A percentile compares a stretch with the other conserved stretches of the same genome.
Conservation (phyloP, 129 eudicot genomes). For the Saposhnikovia divaricata region DNA sequence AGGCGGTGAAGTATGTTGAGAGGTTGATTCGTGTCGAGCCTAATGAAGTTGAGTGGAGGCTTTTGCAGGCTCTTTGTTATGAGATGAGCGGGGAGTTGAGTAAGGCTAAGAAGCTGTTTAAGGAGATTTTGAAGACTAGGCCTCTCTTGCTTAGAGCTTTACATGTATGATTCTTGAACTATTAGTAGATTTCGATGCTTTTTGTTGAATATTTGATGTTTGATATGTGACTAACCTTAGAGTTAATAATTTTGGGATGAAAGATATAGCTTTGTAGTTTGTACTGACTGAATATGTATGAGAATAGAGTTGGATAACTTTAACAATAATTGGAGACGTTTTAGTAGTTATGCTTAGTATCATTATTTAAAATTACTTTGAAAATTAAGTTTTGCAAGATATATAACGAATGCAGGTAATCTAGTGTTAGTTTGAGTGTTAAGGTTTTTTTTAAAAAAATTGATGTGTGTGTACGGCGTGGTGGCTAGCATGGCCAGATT, state of each 20-base stretch:
- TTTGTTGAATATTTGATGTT: not conserved
- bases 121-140: constrained; percentile 46
- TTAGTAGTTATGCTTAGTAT: not conserved
- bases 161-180: constrained; percentile 50
- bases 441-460: no score
- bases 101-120: constrained; percentile 60
- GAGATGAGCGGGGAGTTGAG: constrained; percentile 72
- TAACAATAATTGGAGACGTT: not conserved
- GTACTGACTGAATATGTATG: not conserved
- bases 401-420: not conserved
- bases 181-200: not conserved
- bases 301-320: not conserved
- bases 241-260: not conserved
- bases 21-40: constrained; percentile 60
- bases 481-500: not conserved
- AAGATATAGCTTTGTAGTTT: not conserved
- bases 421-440: not conserved
- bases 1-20: constrained; percentile 71
- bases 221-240: not conserved
- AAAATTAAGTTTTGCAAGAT: not conserved
- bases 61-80: constrained; percentile 85
- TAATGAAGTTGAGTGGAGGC: constrained; percentile 85
- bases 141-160: constrained; percentile 94
- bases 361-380: not conserved
- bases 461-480: not conserved